phyloP scores from a whole-genome alignment of 345 rosid species.

The Boechera divaricarpa region DNA sequence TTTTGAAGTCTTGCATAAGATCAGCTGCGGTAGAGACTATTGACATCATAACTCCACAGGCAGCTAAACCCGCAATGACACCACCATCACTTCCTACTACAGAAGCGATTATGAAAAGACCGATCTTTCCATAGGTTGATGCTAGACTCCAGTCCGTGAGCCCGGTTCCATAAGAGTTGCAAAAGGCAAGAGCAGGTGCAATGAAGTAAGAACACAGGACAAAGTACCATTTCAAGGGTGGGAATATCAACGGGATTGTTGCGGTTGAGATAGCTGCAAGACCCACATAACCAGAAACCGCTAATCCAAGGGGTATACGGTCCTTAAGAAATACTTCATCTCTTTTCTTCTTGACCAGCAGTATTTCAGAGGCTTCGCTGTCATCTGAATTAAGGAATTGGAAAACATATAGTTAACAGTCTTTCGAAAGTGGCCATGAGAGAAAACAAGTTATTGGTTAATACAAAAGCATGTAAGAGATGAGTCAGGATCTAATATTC shows the following conservation, averaged over 20 bases:
- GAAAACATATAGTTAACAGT: background rate
- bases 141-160: conserved; percentile 87
- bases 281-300: conserved; percentile 83
- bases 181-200: conserved; percentile 93
- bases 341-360: conserved; percentile 62
- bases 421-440: conserved; percentile 18
- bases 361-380: conserved; percentile 55
- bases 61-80: conserved; percentile 87
- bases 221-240: conserved; percentile 87
- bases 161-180: conserved; percentile 89
- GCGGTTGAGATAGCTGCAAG: conserved; percentile 90
- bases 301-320: conserved; percentile 75
- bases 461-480: background rate
- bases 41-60: conserved; percentile 90
- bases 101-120: conserved; percentile 86
- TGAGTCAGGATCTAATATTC: conserved; percentile 12
- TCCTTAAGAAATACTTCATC: conserved; percentile 79
- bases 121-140: conserved; percentile 90
- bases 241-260: conserved; percentile 70
- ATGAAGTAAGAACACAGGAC: conserved; percentile 78
- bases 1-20: conserved; percentile 97
- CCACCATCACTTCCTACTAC: conserved; percentile 83
- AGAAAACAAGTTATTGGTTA: conserved; percentile 1
- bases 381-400: conserved; percentile 45
- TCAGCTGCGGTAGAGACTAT: conserved; percentile 95